Evolutionary conservation across 192 early-diverging fungal genomes (phyloP).

Genomic region (Coemansia interrupta): DNA sequence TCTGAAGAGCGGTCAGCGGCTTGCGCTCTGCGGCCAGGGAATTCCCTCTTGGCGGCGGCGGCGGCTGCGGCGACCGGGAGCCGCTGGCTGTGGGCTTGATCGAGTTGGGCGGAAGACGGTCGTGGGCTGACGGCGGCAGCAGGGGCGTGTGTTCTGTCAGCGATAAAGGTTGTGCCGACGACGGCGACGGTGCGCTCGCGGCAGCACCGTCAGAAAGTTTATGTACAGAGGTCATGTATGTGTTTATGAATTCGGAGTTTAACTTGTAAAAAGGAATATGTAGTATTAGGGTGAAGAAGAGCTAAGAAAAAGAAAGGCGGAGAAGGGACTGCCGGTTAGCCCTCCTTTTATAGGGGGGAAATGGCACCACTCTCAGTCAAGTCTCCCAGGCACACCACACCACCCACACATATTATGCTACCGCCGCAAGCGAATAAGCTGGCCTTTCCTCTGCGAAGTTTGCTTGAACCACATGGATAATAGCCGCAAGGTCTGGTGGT

Average conservation of each 20-base stretch:
- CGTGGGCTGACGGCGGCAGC: neutral
- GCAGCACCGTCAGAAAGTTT: too few species aligned
- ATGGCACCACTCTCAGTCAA: too few species aligned
- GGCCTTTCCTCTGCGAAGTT: slow-evolving; percentile 1
- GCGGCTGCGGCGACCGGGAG: neutral
- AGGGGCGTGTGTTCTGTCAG: neutral
- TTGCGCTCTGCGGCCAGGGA: slow-evolving; percentile 13
- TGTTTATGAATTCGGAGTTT: neutral
- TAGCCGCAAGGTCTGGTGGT: too few species aligned
- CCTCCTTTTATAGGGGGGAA: neutral
- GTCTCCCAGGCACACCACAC: too few species aligned
- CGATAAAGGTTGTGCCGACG: too few species aligned
- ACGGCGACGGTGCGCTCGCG: too few species aligned
- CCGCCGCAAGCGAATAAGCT: too few species aligned
- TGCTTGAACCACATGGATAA: too few species aligned
- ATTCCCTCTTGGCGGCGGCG: too few species aligned
- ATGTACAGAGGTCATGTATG: neutral
- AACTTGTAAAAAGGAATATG: neutral
- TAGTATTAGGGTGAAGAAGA: neutral
- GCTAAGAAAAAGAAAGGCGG: neutral
- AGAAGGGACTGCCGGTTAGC: neutral
- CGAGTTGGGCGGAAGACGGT: too few species aligned
- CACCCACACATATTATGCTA: too few species aligned
- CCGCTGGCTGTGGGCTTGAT: slow-evolving; percentile 1
- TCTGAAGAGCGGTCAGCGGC: slow-evolving; percentile 31